Evolutionary conservation across 495 filamentous ascomycete genomes (phyloP), one percentile per base, ranked within the genome.

Genomic region (Penicillium taxi): DNA sequence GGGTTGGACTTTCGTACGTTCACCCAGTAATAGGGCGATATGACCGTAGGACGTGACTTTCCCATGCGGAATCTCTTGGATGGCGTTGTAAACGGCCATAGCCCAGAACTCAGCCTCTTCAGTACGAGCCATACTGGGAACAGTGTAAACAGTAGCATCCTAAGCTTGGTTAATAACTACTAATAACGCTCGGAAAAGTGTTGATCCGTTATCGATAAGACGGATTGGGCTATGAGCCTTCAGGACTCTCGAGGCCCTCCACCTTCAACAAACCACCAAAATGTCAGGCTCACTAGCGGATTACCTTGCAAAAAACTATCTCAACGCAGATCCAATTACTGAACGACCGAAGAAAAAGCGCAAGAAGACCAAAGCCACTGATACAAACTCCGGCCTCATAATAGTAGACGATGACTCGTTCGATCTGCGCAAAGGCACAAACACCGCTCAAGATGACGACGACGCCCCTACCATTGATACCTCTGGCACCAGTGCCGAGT

Each of bases 231-330:
- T 39, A 14, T 3, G 20, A 13, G n/a, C 20, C n/a, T 6, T 25
- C 26, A n/a, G 26, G 7, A 30, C 31, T 14, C 18, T 17, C 6
- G 3, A 22, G 2, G 24, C 11, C 13, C 21, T 38, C 7, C 25
- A 38, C 21, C 19, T 11, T 12, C 30, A 24, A 41, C 26, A 13
- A 15, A 9, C 20, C 23, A 33, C 18, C 36, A 52, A 11, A 32
- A 39, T 56, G 53, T 47, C 53, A 1, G 53, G 53, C 49, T 74
- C 80, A 37, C 75, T 94, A 46, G 81, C 88, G 18, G 76, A 78
- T 60, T 99, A 96, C 61, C 81, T 99, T 33, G 89, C 91, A 35
- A 82, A 88, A 47, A 94, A 88, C 61, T 99, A 99, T 64, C 80
- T 99, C 23, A 86, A 74, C 4, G 82, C 85, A 20, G 85, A 90